A percentile compares a stretch with the other conserved stretches of the same genome.
Conservation (phyloP, 805 yeast genomes). For the Ogataea angusta region DNA sequence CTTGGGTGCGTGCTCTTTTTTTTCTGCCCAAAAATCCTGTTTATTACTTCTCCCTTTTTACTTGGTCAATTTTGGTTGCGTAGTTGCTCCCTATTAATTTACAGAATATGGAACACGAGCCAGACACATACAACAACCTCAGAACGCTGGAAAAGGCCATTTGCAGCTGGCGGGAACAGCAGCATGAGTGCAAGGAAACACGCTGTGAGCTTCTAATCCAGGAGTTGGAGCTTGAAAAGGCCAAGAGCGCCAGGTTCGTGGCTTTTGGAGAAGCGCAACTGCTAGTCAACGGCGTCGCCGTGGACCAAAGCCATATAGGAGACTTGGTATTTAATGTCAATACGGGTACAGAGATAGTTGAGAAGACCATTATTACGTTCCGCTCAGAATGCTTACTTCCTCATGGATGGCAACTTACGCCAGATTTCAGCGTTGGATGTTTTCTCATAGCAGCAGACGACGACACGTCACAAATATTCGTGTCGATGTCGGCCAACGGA, state of each 20-base stretch:
- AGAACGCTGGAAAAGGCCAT: constrained; percentile 12
- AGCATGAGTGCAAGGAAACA: constrained; percentile 2
- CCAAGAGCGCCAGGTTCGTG: constrained; percentile 4
- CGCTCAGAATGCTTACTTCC: constrained; percentile 8
- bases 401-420: constrained; percentile 10
- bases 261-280: constrained; percentile 4
- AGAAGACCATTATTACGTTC: constrained; percentile 7
- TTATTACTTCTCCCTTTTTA: constrained; percentile 1
- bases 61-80: not conserved
- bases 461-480: constrained; percentile 11
- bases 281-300: constrained; percentile 1
- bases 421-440: constrained; percentile 11
- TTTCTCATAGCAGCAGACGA: constrained; percentile 10
- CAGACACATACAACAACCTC: constrained; percentile 9
- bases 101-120: constrained; percentile 4
- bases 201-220: constrained; percentile 5
- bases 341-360: constrained; percentile 1
- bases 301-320: constrained; percentile 7
- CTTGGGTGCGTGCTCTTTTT: constrained; percentile 34
- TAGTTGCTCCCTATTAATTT: not conserved
- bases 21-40: not conserved
- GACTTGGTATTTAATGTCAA: constrained; percentile 9
- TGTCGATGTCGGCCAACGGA: constrained; percentile 13
- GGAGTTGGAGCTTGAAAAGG: constrained; percentile 9
- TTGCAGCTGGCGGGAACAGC: constrained; percentile 10